Evolutionary conservation across 495 filamentous ascomycete species (phyloP), one percentile per base, ranked within the genome.

Genomic region (Neurospora sp.): DNA sequence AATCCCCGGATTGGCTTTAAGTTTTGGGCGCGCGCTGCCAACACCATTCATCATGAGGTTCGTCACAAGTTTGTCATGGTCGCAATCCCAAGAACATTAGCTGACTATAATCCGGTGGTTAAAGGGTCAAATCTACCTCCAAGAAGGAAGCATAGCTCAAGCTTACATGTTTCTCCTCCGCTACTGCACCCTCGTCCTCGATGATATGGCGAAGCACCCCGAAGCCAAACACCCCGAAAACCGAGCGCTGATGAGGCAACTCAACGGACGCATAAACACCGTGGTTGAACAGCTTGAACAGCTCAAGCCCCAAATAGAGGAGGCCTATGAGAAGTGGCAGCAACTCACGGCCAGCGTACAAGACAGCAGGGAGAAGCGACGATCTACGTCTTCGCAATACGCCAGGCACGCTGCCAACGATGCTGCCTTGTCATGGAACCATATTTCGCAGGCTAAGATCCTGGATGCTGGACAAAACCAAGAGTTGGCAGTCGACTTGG

Each of bases 81-180:
- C 12, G 7, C 22, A 35, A 18, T 18, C 16, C 3, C 53, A 35
- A 35, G 6, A 35, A 18, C 3, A 7, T 14, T 9, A 9, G 53
- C 53, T 61, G 27, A 61, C 53, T 35, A 18, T 16, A 1, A 35
- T 61, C 6, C 0, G 53, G 22, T 35, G 22, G 53, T 9, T 61
- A 35, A 27, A 85, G 85, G 83, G 78, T 6, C 74, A 77, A 12
- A 93, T 94, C 74, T 97, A 97, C 80, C 87, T 94, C 77, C 88
- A 84, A 22, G 96, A 99, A 82, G 90, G 91, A 71, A 92, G 97
- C 82, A 86, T 93, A 68, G 88, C 94, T 72, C 92, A 95, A 78
- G 91, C 95, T 2, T 99, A 96, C 82, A 84, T 98, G 31, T 85
- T 98, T 20, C 86, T 97, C 10, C 91, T 94, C 74, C 89, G 96